Evolutionary conservation across 352 stramenopile genomes (phyloP).

Genomic region (Albugo candida): DNA sequence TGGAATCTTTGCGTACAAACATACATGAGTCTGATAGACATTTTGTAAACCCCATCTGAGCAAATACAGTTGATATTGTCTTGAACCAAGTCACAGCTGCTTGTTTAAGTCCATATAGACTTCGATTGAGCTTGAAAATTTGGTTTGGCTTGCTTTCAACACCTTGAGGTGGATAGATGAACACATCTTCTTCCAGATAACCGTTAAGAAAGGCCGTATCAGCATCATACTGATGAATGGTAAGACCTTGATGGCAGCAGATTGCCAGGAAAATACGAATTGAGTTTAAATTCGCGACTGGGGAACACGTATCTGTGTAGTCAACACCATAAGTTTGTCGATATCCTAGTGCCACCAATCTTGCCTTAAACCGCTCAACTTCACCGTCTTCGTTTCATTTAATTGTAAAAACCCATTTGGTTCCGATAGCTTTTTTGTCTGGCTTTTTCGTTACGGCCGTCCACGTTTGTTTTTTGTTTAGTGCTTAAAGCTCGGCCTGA

Average conservation of each 20-base stretch:
- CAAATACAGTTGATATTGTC: constrained; percentile 7
- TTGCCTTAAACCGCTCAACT: no score
- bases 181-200: neutral
- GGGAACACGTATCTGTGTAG: neutral
- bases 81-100: constrained; percentile 11
- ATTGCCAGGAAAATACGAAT: neutral
- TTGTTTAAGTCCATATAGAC: constrained; percentile 10
- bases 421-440: no score
- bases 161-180: neutral
- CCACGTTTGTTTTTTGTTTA: no score
- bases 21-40: constrained; percentile 8
- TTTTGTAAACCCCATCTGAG: constrained; percentile 5
- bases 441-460: no score
- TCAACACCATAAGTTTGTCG: constrained; percentile 3
- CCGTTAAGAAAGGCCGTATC: neutral
- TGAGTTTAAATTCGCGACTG: neutral
- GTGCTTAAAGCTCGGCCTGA: no score
- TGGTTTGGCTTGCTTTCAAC: constrained; percentile 1
- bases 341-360: no score
- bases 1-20: constrained; percentile 5
- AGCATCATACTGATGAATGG: neutral
- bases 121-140: constrained; percentile 6
- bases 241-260: neutral
- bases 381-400: no score
- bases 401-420: no score